These are phyloP conservation scores for Vaccinium darrowii DNA, from an alignment of 148 eudicot genomes.

Conservation along the genomic window DNA sequence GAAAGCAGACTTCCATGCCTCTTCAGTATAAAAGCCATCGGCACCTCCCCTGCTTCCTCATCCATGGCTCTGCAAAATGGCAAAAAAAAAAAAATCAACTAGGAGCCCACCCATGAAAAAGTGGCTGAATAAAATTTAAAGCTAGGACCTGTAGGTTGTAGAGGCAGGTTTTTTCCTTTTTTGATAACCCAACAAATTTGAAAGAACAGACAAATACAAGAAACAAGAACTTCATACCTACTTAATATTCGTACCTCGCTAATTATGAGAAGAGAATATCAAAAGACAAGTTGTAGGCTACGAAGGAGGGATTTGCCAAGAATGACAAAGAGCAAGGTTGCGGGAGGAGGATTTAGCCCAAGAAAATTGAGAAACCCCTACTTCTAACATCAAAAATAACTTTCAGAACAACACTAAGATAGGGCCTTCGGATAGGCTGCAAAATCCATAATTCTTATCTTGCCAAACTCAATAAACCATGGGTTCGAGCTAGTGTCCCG, in stretches of 20 bases:
- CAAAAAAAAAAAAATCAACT: neutral
- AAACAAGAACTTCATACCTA: neutral
- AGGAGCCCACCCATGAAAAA: neutral
- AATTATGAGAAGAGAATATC: neutral
- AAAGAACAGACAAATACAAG: neutral
- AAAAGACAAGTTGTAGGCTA: neutral
- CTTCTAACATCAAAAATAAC: neutral
- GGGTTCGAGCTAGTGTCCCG: neutral
- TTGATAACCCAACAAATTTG: neutral
- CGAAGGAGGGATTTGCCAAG: neutral
- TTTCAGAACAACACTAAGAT: neutral
- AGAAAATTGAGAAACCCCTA: neutral
- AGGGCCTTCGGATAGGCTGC: neutral
- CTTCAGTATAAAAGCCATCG: slow-evolving; percentile 79
- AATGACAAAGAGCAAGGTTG: neutral
- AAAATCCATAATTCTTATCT: neutral
- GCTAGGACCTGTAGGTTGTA: no score
- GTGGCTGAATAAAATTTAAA: no score
- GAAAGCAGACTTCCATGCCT: slow-evolving; percentile 53
- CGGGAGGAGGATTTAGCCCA: neutral
- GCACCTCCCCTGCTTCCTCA: slow-evolving; percentile 80
- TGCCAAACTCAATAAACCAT: neutral
- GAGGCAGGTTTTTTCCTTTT: neutral
- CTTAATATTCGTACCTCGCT: neutral
- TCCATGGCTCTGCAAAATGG: slow-evolving; percentile 47